Base-by-base conservation (phyloP, 2,329 filamentous ascomycete genomes). In the Helicocarpus griseus region DNA sequence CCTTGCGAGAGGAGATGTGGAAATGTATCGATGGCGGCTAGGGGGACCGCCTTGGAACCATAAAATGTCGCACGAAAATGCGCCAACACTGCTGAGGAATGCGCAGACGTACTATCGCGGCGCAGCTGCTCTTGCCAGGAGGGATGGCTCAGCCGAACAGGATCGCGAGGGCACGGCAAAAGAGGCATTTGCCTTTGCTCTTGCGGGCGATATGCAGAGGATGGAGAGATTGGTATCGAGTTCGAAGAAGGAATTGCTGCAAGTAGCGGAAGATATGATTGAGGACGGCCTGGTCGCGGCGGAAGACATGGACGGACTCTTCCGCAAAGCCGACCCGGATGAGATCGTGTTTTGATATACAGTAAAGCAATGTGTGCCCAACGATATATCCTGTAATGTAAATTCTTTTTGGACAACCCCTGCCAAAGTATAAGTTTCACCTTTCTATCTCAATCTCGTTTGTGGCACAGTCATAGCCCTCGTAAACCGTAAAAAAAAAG, bases 101-200 rank as follows among this genome's bases (percentile, higher is more conserved):
- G 77, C 79, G 1, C 73, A 76, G 54, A 78, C 74, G 4, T 82
- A 78, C 58, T 82, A 80, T 58, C 73, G 76, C 19, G 78, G 79
- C 36, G 78, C 77, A 11, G 67, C 68, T 35, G 68, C 67, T 33
- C 55, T 71, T 6, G 69, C 69, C 4, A 61, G 61, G 28, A 63
- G 68, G 48, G 68, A 69, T 36, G 74, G 73, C 13, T 67, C 70
- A 6, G 54, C 46, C 2, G 70, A 74, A 22, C 71, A 74, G 55
- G 65, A 67, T 41, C 63, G 62, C 19, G 73, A 74, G 48, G 75
- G 70, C 19, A 65, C 67, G 33, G 69, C 70, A 24, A 78, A 77
- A 61, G 72, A 75, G 46, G 69, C 72, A 5, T 62, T 79, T 21
- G 75, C 69, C 2, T 70, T 72, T 54, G 72, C 74, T 17, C 53